Evolutionary conservation across 2,329 filamentous ascomycete species (phyloP), one percentile per base, ranked within the genome.

Genomic region (Penicillium sp.): DNA sequence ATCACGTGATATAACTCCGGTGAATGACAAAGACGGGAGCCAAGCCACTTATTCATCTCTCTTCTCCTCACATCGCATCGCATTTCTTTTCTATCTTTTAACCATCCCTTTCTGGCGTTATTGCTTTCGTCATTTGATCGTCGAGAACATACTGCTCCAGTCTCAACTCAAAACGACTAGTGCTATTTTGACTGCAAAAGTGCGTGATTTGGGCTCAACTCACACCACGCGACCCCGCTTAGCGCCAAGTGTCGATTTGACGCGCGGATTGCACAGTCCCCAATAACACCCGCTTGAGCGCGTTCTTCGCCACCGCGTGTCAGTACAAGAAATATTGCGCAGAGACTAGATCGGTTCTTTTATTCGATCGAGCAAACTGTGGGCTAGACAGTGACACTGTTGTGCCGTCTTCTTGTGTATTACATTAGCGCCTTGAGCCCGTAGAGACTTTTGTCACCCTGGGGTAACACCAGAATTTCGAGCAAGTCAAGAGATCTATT

Each of bases 391-490:
- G 62, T 63, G 61, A 62, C 65, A 60, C 61, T 65, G 50, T 64
- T 66, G 55, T 65, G 61, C 67, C 63, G 65, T 69, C 68, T 69
- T 67, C 63, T 69, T 71, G 66, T 72, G 73, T 76, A 74, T 75
- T 73, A 69, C 69, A 66, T 67, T 72, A 73, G 69, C 70, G 64
- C 60, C 66, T 69, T 69, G 68, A 72, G 74, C 65, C 67, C 65
- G 74, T 77, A 77, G 74, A 74, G 69, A 69, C 50, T 54, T 55
- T 57, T 62, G 49, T 65, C 67, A 69, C 60, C 62, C 67, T 51
- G 60, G 64, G 60, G 66, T 66, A 59, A 61, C 62, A 61, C 61
- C 60, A 37, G 55, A 53, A 56, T 56, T 59, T 53, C 56, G 60
- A 60, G 55, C 57, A 59, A 63, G 58, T 61, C 55, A 46, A 56